Conservation (phyloP, 1,139 yeast species). For the Eremothecium coryli region DNA sequence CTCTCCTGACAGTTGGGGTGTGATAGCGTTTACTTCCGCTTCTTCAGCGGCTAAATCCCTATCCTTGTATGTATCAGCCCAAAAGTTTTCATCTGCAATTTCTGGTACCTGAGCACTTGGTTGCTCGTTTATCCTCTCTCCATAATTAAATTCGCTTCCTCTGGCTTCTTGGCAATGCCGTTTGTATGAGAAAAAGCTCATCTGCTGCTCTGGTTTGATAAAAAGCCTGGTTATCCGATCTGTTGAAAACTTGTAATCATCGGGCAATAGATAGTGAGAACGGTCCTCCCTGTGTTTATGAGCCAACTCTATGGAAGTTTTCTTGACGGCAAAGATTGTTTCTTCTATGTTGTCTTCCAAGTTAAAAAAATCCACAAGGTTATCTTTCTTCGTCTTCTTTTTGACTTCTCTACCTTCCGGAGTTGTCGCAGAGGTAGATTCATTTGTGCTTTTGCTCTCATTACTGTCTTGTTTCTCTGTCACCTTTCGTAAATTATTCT, state of each 20-base stretch:
- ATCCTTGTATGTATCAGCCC: slow-evolving; percentile 59
- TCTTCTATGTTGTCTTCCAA: slow-evolving; percentile 30
- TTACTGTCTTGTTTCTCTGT: slow-evolving; percentile 3
- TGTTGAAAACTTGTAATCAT: slow-evolving; percentile 66
- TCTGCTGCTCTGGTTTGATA: slow-evolving; percentile 48
- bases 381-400: slow-evolving; percentile 30
- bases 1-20: slow-evolving; percentile 4
- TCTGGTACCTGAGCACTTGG: slow-evolving; percentile 6
- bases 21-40: slow-evolving; percentile 32
- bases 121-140: slow-evolving; percentile 3
- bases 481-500: slow-evolving; percentile 25
- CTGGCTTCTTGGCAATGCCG: slow-evolving; percentile 1
- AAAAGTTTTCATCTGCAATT: slow-evolving; percentile 57
- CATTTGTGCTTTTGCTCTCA: slow-evolving; percentile 15
- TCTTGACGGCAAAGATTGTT: slow-evolving; percentile 41
- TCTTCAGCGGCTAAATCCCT: slow-evolving; percentile 33
- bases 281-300: slow-evolving; percentile 36
- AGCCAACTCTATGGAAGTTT: slow-evolving; percentile 37
- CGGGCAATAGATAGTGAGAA: slow-evolving; percentile 51
- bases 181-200: slow-evolving; percentile 29
- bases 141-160: background rate
- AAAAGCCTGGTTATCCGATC: slow-evolving; percentile 59
- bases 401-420: slow-evolving; percentile 35
- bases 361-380: slow-evolving; percentile 46
- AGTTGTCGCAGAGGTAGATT: slow-evolving; percentile 13